These are phyloP conservation scores for Yamadazyma siamensis DNA, from an alignment of 1,139 yeast species.

Conservation along the genomic window DNA sequence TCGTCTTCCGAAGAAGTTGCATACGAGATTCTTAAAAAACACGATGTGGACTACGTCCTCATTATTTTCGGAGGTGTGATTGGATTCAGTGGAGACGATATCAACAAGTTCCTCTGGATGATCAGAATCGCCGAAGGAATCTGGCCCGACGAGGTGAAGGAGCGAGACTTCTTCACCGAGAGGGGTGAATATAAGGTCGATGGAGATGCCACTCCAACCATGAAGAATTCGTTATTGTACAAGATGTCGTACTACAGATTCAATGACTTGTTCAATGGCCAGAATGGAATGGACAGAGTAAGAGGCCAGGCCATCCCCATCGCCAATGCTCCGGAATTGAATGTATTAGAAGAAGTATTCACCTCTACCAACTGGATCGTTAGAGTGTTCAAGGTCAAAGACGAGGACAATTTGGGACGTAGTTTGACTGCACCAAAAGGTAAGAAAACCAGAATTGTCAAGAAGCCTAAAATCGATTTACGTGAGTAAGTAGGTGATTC, in stretches of 20 bases:
- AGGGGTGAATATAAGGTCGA: conserved; percentile 89
- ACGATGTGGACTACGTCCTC: conserved; percentile 92
- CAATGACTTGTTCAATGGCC: conserved; percentile 67
- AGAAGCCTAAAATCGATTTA: conserved; percentile 53
- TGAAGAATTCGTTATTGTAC: conserved; percentile 90
- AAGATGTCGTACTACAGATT: conserved; percentile 91
- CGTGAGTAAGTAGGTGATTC: no score
- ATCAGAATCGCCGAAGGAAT: conserved; percentile 97
- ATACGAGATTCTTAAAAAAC: conserved; percentile 81
- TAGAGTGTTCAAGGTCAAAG: conserved; percentile 90
- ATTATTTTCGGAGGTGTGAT: conserved; percentile 92
- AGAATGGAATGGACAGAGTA: conserved; percentile 78
- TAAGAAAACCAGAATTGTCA: conserved; percentile 46
- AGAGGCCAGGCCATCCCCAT: conserved; percentile 75
- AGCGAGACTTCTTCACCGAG: conserved; percentile 78
- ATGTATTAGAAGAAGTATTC: conserved; percentile 88
- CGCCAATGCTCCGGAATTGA: conserved; percentile 56
- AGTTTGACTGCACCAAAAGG: conserved; percentile 33
- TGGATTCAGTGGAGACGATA: conserved; percentile 95
- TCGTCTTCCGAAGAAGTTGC: conserved; percentile 84
- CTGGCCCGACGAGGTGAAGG: conserved; percentile 97
- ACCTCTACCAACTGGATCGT: conserved; percentile 97
- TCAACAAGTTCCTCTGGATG: conserved; percentile 98
- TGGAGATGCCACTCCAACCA: conserved; percentile 71
- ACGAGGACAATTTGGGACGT: conserved; percentile 84